Base-by-base conservation (phyloP, 371 early-diverging fungal species). In the Capniomyces stellatus region DNA sequence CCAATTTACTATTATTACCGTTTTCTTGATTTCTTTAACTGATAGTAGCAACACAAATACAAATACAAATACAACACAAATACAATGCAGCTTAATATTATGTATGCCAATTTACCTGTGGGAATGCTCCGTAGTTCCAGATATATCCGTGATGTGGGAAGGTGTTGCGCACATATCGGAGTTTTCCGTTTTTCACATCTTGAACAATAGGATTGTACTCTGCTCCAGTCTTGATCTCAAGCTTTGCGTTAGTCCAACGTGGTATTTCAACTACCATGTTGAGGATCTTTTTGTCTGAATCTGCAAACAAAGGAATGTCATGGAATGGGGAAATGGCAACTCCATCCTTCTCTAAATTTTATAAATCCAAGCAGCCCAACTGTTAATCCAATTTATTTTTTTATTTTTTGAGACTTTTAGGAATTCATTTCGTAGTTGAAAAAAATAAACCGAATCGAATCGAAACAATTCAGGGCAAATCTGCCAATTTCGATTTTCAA, bases 91-190 rank as follows among this genome's bases (percentile, higher is more conserved):
- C n/a, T n/a, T n/a, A n/a, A n/a, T n/a, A n/a, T n/a, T n/a, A n/a
- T n/a, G n/a, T n/a, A n/a, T n/a, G n/a, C n/a, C n/a, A n/a, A n/a
- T n/a, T n/a, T 35, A 35, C 35, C 35, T 87, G 87, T 35, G 98
- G 99, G 57, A 99, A 73, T 31, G 97, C 97, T 55, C 99, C 99
- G 67, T 99, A 99, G 79, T 99, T 99, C 98, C 98, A 99, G 64
- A 93, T 89, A 76, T 98, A 99, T 42, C 99, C 99, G 62, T 95
- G 92, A 81, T 90, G 91, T n/a, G 99, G 99, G 82, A 98, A 99
- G 65, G 94, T 85, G 75, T 99, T 99, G 61, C 89, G 81, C 46
- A 99, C 98, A 71, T 84, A 99, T 55, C 99, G 81, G 52, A 94
- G 83, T 71, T 94, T 93, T 63, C 91, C 94, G 71, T 99, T 98